Conservation (phyloP, 306 rosid genomes). For the Cucumis sativus region Cucumber_9930_V3 NC_026656.2:12288501-12289000, state of each 20-base stretch:
- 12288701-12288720: conserved; percentile 24
- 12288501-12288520: conserved; percentile 5
- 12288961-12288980: not conserved
- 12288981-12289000: not conserved
- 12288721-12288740: conserved; percentile 16
- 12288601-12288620: conserved; percentile 12
- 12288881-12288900: conserved; percentile 22
- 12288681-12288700: conserved; percentile 6
- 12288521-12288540: not conserved
- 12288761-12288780: conserved; percentile 21
- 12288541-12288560: not conserved
- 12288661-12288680: conserved; percentile 10
- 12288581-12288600: conserved; percentile 16
- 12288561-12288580: conserved; percentile 4
- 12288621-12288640: conserved; percentile 14
- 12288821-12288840: not conserved
- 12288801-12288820: conserved; percentile 13
- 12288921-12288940: not conserved
- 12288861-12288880: conserved; percentile 27
- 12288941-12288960: not conserved
- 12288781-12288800: conserved; percentile 18
- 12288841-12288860: conserved; percentile 10
- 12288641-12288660: not conserved
- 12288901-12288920: conserved; percentile 3
- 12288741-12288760: conserved; percentile 12